Evolutionary conservation across 2,329 filamentous ascomycete species (phyloP).

Genomic region (Byssochlamys sp.): DNA sequence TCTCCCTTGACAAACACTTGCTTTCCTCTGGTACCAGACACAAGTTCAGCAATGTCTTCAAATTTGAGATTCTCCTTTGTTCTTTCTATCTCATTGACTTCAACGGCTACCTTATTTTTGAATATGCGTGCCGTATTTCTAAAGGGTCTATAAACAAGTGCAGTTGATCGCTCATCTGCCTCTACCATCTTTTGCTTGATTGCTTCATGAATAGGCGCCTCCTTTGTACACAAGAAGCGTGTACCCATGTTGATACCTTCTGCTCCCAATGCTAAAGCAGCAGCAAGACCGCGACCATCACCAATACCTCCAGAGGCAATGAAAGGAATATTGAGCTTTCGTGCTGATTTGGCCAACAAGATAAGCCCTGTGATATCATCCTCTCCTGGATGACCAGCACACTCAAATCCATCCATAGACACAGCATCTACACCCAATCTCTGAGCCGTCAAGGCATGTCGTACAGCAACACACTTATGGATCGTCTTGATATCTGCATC

Average conservation of each 20-base stretch:
- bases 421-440: conserved; percentile 95
- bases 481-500: conserved; percentile 67
- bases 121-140: too few relatives aligned
- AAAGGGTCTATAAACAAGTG: too few relatives aligned
- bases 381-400: conserved; percentile 60
- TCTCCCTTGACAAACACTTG: conserved; percentile 51
- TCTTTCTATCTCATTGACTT: too few relatives aligned
- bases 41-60: conserved; percentile 46
- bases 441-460: conserved; percentile 80
- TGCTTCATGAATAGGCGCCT: conserved; percentile 82
- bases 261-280: conserved; percentile 78
- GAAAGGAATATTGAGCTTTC: conserved; percentile 76
- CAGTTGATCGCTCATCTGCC: conserved; percentile 87
- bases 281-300: conserved; percentile 84
- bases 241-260: conserved; percentile 98
- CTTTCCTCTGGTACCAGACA: too few relatives aligned
- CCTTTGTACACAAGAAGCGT: conserved; percentile 89
- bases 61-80: conserved; percentile 52
- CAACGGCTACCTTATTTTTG: too few relatives aligned
- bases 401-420: conserved; percentile 95
- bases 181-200: conserved; percentile 89
- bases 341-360: conserved; percentile 74
- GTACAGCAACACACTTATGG: conserved; percentile 96
- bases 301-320: conserved; percentile 94
- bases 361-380: conserved; percentile 47